Evolutionary conservation across 169 alveolate species (phyloP).

Genomic region (Eimeria zaria): DNA sequence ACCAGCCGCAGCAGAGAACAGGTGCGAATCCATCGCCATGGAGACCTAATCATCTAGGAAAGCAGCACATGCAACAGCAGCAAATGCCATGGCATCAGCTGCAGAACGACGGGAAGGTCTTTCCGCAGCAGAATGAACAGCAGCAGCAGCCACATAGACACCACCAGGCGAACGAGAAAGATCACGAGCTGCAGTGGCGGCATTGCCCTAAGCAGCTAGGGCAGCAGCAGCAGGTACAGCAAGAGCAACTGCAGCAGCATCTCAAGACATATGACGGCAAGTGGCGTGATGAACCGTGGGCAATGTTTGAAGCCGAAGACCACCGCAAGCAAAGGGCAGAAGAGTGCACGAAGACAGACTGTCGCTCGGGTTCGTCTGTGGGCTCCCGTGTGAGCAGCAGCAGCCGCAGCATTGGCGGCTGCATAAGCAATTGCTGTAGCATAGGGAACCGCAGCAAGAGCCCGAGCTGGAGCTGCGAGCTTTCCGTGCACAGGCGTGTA

Average conservation of each 20-base stretch:
- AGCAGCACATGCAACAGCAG: neutral
- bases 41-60: neutral
- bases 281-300: neutral
- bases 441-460: neutral
- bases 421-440: neutral
- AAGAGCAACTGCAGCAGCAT: constrained; percentile 4
- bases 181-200: neutral
- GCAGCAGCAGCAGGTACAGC: neutral
- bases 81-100: neutral
- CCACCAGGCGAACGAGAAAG: neutral
- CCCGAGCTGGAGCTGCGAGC: neutral
- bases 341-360: neutral
- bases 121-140: neutral
- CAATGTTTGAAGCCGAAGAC: neutral
- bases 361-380: neutral
- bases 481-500: neutral
- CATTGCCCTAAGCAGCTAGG: neutral
- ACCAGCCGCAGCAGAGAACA: neutral
- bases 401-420: neutral
- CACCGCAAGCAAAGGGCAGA: neutral
- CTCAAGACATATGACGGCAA: neutral
- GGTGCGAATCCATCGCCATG: neutral
- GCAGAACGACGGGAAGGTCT: neutral
- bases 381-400: neutral
- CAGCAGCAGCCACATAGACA: constrained; percentile 26